Evolutionary conservation across 2,329 filamentous ascomycete genomes (phyloP).

Genomic region (Chrysoporthe cubensis): DNA sequence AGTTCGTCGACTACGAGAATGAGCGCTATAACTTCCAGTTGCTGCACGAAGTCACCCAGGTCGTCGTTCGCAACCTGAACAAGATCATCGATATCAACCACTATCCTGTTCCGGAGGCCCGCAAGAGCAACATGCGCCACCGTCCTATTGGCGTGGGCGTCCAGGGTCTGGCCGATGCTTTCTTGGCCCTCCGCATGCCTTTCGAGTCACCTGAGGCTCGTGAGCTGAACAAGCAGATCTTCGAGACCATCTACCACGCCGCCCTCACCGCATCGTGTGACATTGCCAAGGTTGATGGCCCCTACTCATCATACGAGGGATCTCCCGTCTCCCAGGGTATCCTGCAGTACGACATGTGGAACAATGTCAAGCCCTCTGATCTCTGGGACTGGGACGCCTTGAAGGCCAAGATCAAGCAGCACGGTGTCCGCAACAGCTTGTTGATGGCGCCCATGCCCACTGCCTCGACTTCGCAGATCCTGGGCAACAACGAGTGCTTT

Average conservation of each 20-base stretch:
- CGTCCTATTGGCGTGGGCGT: slow-evolving; percentile 95
- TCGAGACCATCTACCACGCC: slow-evolving; percentile 98
- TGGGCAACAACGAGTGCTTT: slow-evolving; percentile 99
- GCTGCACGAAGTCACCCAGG: slow-evolving; percentile 90
- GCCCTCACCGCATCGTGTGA: slow-evolving; percentile 88
- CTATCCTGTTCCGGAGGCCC: slow-evolving; percentile 94
- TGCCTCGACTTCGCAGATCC: slow-evolving; percentile 94
- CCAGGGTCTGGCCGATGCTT: slow-evolving; percentile 95
- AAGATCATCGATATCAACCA: slow-evolving; percentile 98
- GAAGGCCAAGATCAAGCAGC: slow-evolving; percentile 88
- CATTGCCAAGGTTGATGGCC: slow-evolving; percentile 78
- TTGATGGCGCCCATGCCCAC: slow-evolving; percentile 98
- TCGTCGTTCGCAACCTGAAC: slow-evolving; percentile 94
- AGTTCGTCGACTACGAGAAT: slow-evolving; percentile 84
- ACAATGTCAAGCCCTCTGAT: slow-evolving; percentile 79
- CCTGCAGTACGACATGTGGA: slow-evolving; percentile 99
- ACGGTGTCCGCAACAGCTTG: slow-evolving; percentile 94
- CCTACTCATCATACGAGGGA: slow-evolving; percentile 90
- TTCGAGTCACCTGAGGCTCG: slow-evolving; percentile 96
- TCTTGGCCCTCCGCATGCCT: slow-evolving; percentile 93
- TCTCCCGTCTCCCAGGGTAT: slow-evolving; percentile 94
- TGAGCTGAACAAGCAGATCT: slow-evolving; percentile 96
- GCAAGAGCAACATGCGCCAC: slow-evolving; percentile 96
- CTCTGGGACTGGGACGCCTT: slow-evolving; percentile 95
- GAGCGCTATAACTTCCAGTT: slow-evolving; percentile 94